Base-by-base conservation (phyloP, 129 eudicot genomes). In the Flaveria robusta region DNA sequence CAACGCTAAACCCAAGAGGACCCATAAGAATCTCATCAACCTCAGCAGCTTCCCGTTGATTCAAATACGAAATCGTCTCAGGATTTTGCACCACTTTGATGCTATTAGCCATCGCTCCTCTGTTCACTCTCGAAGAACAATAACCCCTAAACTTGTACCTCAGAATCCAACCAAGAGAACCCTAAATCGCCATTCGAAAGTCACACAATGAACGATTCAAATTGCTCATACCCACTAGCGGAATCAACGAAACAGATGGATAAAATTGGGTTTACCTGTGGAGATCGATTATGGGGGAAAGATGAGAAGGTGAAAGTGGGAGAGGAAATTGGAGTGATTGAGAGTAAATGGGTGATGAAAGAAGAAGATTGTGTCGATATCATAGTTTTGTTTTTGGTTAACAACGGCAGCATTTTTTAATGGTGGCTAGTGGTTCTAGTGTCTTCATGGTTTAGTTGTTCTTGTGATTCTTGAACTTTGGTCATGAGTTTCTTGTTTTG, bases 11-110 rank as follows among this genome's bases (percentile, higher is more conserved):
- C 16, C 99, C 99, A 71, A 95, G 86, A 47, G 99, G 92, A 0
- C 99, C 97, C 99, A 91, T 91, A 34, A 95, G 90, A 70, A 87
- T 83, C 74, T 91, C 96, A 83, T 95, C 99, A 68, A 95, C 83
- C 77, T 91, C 96, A 42, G 89, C 96, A 26, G 99, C 99, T 46
- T 91, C 91, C 74, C 83, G 82, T 85, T 91, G 97, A 50, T 86
- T 86, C 63, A 95, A 34, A 71, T 91, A 91, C 45, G 97, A 86
- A 64, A 95, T 74, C 7, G 68, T 39, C n/a, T 89, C 91, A 39
- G 74, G 74, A 70, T 70, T 78, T 42, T 81, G 81, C 22, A 74
- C 71, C 80, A 72, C 27, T 78, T 78, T 62, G 55, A 76, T 13
- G 87, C 72, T 46, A 75, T 23, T 80, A 58, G 79, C 90, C 87